Base-by-base conservation (phyloP, 2,329 filamentous ascomycete species). In the Cordyceps militaris region DNA sequence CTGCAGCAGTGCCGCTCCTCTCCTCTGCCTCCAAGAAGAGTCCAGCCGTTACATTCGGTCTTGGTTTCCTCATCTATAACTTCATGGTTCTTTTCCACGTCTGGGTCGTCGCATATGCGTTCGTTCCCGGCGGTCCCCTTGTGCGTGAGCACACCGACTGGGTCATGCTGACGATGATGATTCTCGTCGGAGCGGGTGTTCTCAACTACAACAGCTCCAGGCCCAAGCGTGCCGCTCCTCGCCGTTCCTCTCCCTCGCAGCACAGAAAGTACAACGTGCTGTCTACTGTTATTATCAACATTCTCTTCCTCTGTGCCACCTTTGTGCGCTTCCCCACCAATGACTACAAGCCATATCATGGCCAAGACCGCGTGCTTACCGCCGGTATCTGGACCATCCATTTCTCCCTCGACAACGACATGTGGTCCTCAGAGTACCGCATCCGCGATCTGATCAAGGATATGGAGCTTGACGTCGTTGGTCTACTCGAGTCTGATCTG, bases 311-410 rank as follows among this genome's bases (percentile, higher is more conserved):
- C 23, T 83, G 85, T 21, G 81, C 91, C 24, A 90, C 92, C 0
- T 97, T 95, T 71, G 80, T 92, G 56, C 90, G 94, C 61, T 97
- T 97, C 77, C 94, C 94, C 0, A 87, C 86, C 2, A 93, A 97
- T 69, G 86, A 97, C 74, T 96, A 97, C 76, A 84, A 83, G 57
- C 89, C 94, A 0, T 92, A 97, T 71, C 93, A 99, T 69, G 82
- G 84, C 38, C 85, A 96, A 55, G 88, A 92, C 62, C 94, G 94
- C 64, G 76, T 95, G 55, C 81, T 97, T 59, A 97, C 95, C 0
- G 91, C 91, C 1, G 94, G 94, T 64, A 97, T 99, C 70, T 99
- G 94, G 94, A 99, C 94, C 0, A 92, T 97, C 57, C 94, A 99
- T 75, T 99, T 99, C 72, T 92, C 89, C 14, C 84, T 99, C 21